These are phyloP conservation scores for Durotheca rogersii DNA, from an alignment of 495 filamentous ascomycete species.

Conservation along the genomic window DNA sequence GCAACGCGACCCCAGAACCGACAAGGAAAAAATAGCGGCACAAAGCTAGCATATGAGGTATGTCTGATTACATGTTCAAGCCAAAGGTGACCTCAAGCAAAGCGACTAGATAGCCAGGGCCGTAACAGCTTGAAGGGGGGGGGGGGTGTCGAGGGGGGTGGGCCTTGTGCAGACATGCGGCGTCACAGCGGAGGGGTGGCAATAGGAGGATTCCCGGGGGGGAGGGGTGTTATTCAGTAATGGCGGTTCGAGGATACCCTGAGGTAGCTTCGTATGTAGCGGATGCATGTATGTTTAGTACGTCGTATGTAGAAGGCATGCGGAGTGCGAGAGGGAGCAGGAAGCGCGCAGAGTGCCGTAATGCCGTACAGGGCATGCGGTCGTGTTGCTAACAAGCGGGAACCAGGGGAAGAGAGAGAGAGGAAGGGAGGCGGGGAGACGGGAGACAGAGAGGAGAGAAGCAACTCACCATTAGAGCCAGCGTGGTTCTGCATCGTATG, in stretches of 20 bases:
- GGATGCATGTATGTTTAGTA: neutral
- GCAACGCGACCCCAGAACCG: constrained; percentile 33
- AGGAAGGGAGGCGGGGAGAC: neutral
- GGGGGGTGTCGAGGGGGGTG: constrained; percentile 21
- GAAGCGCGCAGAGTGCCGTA: neutral
- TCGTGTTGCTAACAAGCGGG: constrained; percentile 7
- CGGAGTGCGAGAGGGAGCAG: neutral
- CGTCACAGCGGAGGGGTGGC: constrained; percentile 23
- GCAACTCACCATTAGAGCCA: constrained; percentile 24
- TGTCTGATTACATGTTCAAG: constrained; percentile 39
- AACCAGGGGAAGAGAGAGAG: constrained; percentile 13
- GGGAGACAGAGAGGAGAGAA: neutral
- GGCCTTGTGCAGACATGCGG: constrained; percentile 26
- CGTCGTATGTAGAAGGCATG: neutral
- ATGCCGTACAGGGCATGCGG: too few relatives aligned
- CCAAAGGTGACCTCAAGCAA: constrained; percentile 33
- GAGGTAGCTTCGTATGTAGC: neutral
- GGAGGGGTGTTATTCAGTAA: constrained; percentile 10
- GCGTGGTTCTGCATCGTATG: constrained; percentile 28
- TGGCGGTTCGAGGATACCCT: constrained; percentile 14
- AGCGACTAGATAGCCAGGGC: constrained; percentile 35
- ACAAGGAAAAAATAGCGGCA: constrained; percentile 30
- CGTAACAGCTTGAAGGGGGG: constrained; percentile 12
- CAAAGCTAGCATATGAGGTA: constrained; percentile 36
- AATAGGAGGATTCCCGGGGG: constrained; percentile 8